Base-by-base conservation (phyloP, 2,329 filamentous ascomycete genomes). In the Xylaria polymorpha region DNA sequence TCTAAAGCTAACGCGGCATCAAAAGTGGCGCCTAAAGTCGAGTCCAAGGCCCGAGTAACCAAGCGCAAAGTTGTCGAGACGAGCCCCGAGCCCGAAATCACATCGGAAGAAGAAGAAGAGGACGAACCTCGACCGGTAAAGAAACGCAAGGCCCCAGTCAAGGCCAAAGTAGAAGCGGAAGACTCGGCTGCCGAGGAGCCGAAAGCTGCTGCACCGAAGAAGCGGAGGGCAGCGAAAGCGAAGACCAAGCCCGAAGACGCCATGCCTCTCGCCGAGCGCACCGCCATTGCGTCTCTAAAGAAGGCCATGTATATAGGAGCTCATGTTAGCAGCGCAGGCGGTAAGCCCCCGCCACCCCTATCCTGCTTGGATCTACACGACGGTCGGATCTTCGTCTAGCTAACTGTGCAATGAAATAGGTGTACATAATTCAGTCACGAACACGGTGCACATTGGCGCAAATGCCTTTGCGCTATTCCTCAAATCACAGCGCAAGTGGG, bases 401-500 rank as follows among this genome's bases (percentile, higher is more conserved):
- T 61, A 37, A 35, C 58, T 58, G 61, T 59, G 66, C 44, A 51
- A 50, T 67, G 51, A 66, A 66, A 46, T 74, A 94, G 93, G 94
- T 62, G 92, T 98, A 0, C 94, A 98, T 66, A 98, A 98, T 80
- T 87, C 94, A 0, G 86, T 98, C 67, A 84, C 86, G 25, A 97
- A 97, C 74, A 88, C 92, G 53, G 78, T 91, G 1, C 87, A 94
- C 59, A 94, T 97, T 72, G 94, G 94, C 62, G 94, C 92, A 71
- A 99, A 98, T 79, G 90, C 94, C 10, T 97, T 98, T 75, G 96
- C 96, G 4, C 85, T 98, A 22, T 99, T 99, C 82, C 86, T 99
- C 74, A 98, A 98, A 79, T 97, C 93, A 0, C 96, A 99, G 80
- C 90, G 94, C 64, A 98, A 97, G 83, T 99, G 96, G 96, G 86